Evolutionary conservation across 495 filamentous ascomycete species (phyloP), one percentile per base, ranked within the genome.

Genomic region (Aspergillus conjunctus): DNA sequence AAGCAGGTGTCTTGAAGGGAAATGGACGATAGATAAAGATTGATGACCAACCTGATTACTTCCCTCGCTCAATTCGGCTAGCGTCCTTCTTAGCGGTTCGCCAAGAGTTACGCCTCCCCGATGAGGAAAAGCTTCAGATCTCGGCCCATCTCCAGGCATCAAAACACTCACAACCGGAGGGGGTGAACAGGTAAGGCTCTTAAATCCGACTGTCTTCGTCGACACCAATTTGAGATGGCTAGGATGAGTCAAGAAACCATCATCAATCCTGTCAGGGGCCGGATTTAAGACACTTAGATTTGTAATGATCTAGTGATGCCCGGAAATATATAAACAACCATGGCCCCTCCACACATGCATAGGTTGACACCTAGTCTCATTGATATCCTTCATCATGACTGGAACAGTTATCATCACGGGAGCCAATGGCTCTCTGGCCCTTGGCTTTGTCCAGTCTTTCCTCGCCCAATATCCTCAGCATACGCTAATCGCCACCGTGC

Each of bases 351-450:
- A n/a, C 15, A n/a, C 7, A 45, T 15, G n/a, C n/a, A 14, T 15
- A 45, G 5, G 6, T 45, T 45, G 11, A 14, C 5, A 7, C 4
- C 10, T 45, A n/a, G 17, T n/a, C 43, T 14, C 12, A n/a, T 45
- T 45, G 43, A n/a, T 20, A 7, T 1, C 43, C 43, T 45, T 17
- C 17, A 20, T 18, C 26, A 73, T 71, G 67, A 15, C 44, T n/a
- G 77, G 76, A 32, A 78, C 77, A 17, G 67, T 81, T 48, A 57
- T 83, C 39, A 65, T 82, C 50, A 83, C 79, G 8, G 79, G 79
- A 26, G 79, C 79, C 31, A 82, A 81, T 59, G 71, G 79, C 62
- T 79, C 79, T 20, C 66, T 81, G 31, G 81, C 73, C 5, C 71
- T 80, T 26, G 76, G 69, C 14, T 73, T 78, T 7, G 73, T 78